Base-by-base conservation (phyloP, 2,329 filamentous ascomycete species). In the Cryphonectria nitschkei region DNA sequence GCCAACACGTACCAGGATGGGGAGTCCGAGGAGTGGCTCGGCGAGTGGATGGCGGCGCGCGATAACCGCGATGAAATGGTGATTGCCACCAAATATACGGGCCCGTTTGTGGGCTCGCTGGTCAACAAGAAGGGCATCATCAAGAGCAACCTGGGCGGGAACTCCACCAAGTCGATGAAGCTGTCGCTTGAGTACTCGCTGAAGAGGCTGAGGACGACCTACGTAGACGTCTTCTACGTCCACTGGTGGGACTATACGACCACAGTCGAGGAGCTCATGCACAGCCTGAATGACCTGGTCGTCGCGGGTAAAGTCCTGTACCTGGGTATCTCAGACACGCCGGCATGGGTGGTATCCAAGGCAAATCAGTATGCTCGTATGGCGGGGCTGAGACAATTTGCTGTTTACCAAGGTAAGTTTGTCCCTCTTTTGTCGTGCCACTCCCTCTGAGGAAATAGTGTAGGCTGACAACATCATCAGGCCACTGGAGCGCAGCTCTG, bases 1-100 rank as follows among this genome's bases (percentile, higher is more conserved):
- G 76, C 86, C 74, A 88, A 86, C 79, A 83, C 82, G 74, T 90
- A 90, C 78, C 86, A 90, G 75, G 75, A 84, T 71, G 87, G 86
- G 67, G 79, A 90, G 75, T 89, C 87, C 0, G 88, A 90, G 73
- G 75, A 70, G 16, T 88, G 84, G 84, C 76, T 90, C 26, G 88
- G 88, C 26, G 86, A 89, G 74, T 90, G 87, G 86, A 84, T 89
- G 81, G 68, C 76, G 0, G 67, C 75, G 2, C 82, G 84, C n/a
- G 76, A 80, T 13, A 86, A 85, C 74, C 84, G 89, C 0, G 86
- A 89, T 75, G 78, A 82, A 63, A 78, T 89, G 66, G 84, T 89
- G 39, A 74, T 89, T 19, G 86, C 87, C 0, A 88, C 86, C 72
- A 89, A 90, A 78, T 88, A 78, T 76, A 83, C 82, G 1, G 82